These are phyloP conservation scores for Onygenales sp. DNA, from an alignment of 2,329 filamentous ascomycete species.

Conservation along the genomic window DNA sequence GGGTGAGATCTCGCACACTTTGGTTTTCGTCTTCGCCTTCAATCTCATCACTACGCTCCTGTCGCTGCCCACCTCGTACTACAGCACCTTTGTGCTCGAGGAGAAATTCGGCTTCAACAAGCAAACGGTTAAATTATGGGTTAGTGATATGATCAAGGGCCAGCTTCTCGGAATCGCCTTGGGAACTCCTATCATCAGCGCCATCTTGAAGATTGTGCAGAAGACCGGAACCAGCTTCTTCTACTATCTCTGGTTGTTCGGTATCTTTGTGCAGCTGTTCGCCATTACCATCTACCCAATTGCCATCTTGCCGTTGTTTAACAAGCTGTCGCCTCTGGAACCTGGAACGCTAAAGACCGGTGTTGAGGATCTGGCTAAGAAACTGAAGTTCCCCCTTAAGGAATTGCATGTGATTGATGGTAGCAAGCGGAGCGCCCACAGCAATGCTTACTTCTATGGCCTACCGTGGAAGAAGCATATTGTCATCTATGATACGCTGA, in stretches of 20 bases:
- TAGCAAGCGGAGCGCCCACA: conserved; percentile 78
- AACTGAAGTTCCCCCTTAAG: conserved; percentile 81
- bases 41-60: conserved; percentile 71
- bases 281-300: conserved; percentile 96
- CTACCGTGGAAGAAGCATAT: conserved; percentile 99
- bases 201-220: conserved; percentile 87
- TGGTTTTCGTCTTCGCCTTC: conserved; percentile 84
- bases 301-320: conserved; percentile 89
- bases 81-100: conserved; percentile 91
- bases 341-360: conserved; percentile 78
- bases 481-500: conserved; percentile 95
- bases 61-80: conserved; percentile 72
- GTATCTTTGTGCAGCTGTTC: conserved; percentile 79
- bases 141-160: conserved; percentile 85
- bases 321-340: conserved; percentile 89
- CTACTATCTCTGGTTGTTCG: conserved; percentile 95
- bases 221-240: conserved; percentile 92
- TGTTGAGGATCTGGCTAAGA: conserved; percentile 73
- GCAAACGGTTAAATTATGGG: conserved; percentile 79
- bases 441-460: conserved; percentile 93
- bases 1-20: conserved; percentile 87
- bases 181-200: conserved; percentile 79
- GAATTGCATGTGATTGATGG: conserved; percentile 94
- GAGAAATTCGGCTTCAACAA: conserved; percentile 99
- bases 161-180: conserved; percentile 72